Evolutionary conservation across 148 eudicot species (phyloP), one percentile per base, ranked within the genome.

Genomic region (Rhododendron ferrugineum): DNA sequence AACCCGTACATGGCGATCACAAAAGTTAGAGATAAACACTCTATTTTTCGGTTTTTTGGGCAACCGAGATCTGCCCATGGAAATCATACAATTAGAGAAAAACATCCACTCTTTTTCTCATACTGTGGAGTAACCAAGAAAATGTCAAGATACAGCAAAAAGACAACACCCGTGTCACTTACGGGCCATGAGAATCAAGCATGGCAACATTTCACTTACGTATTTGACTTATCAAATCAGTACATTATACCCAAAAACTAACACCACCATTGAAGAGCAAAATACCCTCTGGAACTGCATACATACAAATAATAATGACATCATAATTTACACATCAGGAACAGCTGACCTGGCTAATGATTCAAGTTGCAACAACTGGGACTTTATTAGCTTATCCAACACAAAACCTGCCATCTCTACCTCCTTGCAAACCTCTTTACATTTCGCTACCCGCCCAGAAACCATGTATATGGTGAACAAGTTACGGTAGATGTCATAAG

Each of bases 371-470:
- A 86, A 82, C 88, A 95, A 85, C 58, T 88, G 87, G 37, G 90
- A 87, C 87, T 85, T 88, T 80, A 90, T 85, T 52, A 85, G 85
- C 85, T 90, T 90, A 85, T 96, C 97, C 87, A 95, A 56, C 74
- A 86, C 87, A 84, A 90, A 93, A 58, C 98, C 98, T 28, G 94
- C 93, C 87, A 90, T 84, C 90, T 95, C 95, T 7, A 90, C 90
- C 92, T 94, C 98, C 89, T 85, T 93, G 89, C 93, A 91, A 26
- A 97, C 85, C 91, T 94, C 99, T 77, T 87, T 94, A 85, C 94
- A 94, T 87, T 95, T 97, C 9, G 96, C 96, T 46, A 93, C 52
- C 85, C 99, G 91, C 84, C 98, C 97, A 86, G 86, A 91, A 87
- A 84, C 91, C 86, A 89, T 66, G 85, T 93, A 93, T 16, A 93